Base-by-base conservation (phyloP, 306 rosid genomes). In the Quercus cerris region DNA sequence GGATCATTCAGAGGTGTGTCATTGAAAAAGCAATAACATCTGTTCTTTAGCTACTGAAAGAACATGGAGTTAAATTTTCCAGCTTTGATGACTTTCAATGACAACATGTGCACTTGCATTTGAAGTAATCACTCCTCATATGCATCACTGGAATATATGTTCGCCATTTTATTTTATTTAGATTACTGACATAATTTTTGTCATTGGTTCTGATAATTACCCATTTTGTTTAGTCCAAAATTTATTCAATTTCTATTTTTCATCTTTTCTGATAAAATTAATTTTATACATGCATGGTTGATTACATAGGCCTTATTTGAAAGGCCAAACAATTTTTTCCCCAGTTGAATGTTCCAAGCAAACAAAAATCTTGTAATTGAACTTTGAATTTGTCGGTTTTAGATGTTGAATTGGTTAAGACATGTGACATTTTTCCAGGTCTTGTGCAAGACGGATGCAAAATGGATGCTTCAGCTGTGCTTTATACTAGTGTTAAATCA, bases 401-500 rank as follows among this genome's bases (percentile, higher is more conserved):
- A 72, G 56, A 61, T 68, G 35, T 15, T 80, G 72, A 70, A 73
- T 55, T 5, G 52, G 64, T 76, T 75, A 80, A 77, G 22, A 38
- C 57, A 28, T 54, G 30, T 78, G 71, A 62, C 56, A 44, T 31
- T 74, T 74, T 81, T 89, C 69, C 92, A 95, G 98, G 97, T 81
- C 89, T 95, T 58, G 66, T 88, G 82, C 98, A 90, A 87, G 99
- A 95, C 70, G 99, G 99, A 72, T 95, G 99, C 86, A 85, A 58
- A 75, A 54, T 82, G 92, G 94, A 93, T 83, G 97, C 97, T 81
- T 91, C 97, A 9, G 89, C 99, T 73, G 94, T 95, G 25, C 87
- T 95, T 71, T 95, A 83, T 87, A 85, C 86, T n/a, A 93, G 99
- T 86, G 97, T 95, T 73, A 95, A 86, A 85, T 91, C 96, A 74